Evolutionary conservation across 345 rosid species (phyloP).

Genomic region (Pugionium cornutum): DNA sequence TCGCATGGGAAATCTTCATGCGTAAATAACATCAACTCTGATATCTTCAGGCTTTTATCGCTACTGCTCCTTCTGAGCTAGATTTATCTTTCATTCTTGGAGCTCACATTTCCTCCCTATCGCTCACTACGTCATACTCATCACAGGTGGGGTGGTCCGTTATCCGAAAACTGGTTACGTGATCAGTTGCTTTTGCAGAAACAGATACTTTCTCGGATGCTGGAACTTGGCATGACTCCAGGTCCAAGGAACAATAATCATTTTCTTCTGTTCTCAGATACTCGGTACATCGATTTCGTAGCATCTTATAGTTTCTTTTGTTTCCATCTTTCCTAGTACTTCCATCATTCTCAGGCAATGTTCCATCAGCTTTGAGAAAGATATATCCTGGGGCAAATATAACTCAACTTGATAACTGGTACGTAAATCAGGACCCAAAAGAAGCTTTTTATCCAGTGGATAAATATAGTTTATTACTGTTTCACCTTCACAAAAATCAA

Average conservation of each 20-base stretch:
- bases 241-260: conserved; percentile 45
- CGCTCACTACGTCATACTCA: neutral
- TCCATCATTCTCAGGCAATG: conserved; percentile 96
- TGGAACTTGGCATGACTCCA: conserved; percentile 95
- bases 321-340: conserved; percentile 57
- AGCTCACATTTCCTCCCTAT: conserved; percentile 13
- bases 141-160: conserved; percentile 95
- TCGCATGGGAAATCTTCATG: conserved; percentile 98
- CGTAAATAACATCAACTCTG: conserved; percentile 47
- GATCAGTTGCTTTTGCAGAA: conserved; percentile 82
- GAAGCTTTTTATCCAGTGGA: neutral
- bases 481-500: neutral
- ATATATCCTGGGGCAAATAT: conserved; percentile 80
- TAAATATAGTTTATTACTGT: conserved; percentile 1
- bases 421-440: conserved; percentile 18
- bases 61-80: conserved; percentile 16
- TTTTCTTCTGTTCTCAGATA: conserved; percentile 1
- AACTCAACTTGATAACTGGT: conserved; percentile 91
- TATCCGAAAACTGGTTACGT: conserved; percentile 78
- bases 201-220: conserved; percentile 75
- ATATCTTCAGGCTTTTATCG: neutral
- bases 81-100: conserved; percentile 14
- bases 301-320: conserved; percentile 10
- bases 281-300: conserved; percentile 13
- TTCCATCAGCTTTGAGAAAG: conserved; percentile 80